phyloP scores from a whole-genome alignment of 1,139 yeast species.

The Taiozyma onychis region DNA sequence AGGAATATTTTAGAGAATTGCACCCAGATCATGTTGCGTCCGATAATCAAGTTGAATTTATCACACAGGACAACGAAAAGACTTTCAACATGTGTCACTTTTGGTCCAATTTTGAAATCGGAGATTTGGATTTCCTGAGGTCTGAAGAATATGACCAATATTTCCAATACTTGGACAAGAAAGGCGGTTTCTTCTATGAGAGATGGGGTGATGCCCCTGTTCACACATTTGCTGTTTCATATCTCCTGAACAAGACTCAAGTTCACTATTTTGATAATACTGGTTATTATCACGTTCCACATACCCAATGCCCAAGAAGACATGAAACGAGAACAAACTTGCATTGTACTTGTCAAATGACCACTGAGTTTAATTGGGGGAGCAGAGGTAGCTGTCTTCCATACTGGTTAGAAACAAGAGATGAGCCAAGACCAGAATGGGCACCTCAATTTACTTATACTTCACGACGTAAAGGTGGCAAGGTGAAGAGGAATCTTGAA shows the following conservation, averaged over 20 bases:
- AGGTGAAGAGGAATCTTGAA: not conserved
- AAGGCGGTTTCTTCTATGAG: slow-evolving; percentile 59
- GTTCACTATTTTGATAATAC: slow-evolving; percentile 53
- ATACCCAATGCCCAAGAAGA: slow-evolving; percentile 29
- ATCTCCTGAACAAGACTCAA: slow-evolving; percentile 39
- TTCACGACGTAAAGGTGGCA: not conserved
- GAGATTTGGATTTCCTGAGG: slow-evolving; percentile 47
- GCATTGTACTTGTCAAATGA: slow-evolving; percentile 42
- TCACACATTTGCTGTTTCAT: slow-evolving; percentile 53
- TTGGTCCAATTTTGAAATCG: slow-evolving; percentile 61
- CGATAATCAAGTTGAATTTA: slow-evolving; percentile 40
- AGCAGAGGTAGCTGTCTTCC: slow-evolving; percentile 44
- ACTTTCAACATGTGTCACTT: slow-evolving; percentile 52
- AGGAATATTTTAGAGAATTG: slow-evolving; percentile 39
- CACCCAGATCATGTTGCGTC: slow-evolving; percentile 40
- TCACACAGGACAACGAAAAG: slow-evolving; percentile 45
- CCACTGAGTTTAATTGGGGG: slow-evolving; percentile 45
- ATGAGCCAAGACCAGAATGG: slow-evolving; percentile 37
- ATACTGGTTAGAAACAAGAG: slow-evolving; percentile 42
- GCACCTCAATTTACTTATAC: slow-evolving; percentile 17
- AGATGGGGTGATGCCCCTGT: slow-evolving; percentile 67
- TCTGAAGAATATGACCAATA: slow-evolving; percentile 41
- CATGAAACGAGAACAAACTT: slow-evolving; percentile 40
- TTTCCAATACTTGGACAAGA: slow-evolving; percentile 44
- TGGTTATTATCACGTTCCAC: slow-evolving; percentile 59